Base-by-base conservation (phyloP, 306 rosid genomes). In the Dryas drummondii region DNA sequence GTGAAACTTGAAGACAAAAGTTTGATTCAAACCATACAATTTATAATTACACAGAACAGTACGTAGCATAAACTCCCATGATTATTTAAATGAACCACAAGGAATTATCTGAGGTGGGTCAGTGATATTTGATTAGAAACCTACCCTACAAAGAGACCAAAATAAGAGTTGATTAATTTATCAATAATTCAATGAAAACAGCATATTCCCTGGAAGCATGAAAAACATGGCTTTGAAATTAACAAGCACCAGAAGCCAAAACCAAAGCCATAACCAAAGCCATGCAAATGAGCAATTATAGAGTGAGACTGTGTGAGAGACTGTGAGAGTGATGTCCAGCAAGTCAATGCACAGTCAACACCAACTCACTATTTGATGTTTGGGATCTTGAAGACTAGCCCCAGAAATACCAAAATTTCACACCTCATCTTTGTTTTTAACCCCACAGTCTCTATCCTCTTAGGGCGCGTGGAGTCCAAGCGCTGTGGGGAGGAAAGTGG, bases 361-460 rank as follows among this genome's bases (percentile, higher is more conserved):
- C 47, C 57, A 57, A 50, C 73, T 32, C 50, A 16, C 17, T 3
- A 11, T 48, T 42, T 32, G 54, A 27, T 26, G 4, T 44, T 63
- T 84, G 89, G 91, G 90, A 89, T 85, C 86, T 89, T 63, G 66
- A 81, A 82, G 91, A 88, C 90, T 85, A 90, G 81, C 82, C 91
- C 86, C 87, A 81, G 84, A 40, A 46, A 48, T 37, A 15, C 67
- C 54, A 22, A 58, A 4, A 4, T 72, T 12, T 19, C 70, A 46
- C 37, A 51, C 9, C 17, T 9, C 67, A 46, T 54, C 52, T 73
- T 49, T 41, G 9, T 66, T 74, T 74, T 58, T 54, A 4, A 73
- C 76, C 76, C 50, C 68, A 63, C 52, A 3, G 46, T 75, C 68
- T 27, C 45, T 40, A 32, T 78, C 50, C 11, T 27, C 73, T 17